Evolutionary conservation across 2,329 filamentous ascomycete genomes (phyloP), one percentile per base, ranked within the genome.

Genomic region (Penicillium capsulatum): DNA sequence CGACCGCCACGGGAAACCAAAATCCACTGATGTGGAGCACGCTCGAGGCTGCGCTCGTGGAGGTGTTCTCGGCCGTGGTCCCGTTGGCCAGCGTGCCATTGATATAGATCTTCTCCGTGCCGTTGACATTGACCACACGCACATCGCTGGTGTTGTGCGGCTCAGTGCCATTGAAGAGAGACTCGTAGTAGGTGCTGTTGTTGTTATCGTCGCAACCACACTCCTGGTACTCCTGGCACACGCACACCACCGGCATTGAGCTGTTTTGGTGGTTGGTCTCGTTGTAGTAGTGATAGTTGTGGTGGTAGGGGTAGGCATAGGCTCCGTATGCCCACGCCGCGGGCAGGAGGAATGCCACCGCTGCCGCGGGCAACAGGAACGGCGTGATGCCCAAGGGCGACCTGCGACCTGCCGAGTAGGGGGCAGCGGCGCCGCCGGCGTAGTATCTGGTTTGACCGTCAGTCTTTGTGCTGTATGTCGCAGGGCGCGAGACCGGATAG

Each of bases 161-260:
- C 24, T 59, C 54, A 3, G 60, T 67, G 22, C 68, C 66, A 33
- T 68, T 64, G 45, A 74, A 59, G 1, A 72, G 44, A 9, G 63
- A 59, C 31, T 67, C 53, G 40, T 71, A 58, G 45, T 67, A 71
- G 1, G 65, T 70, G 31, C 53, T 51, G 43, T 73, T 69, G 29
- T 61, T 61, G 45, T 67, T 70, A 28, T 71, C 62, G 40, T 81
- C 79, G 53, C 79, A 83, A 3, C 77, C 76, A 52, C 79, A 83
- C 22, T 70, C 67, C 13, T 58, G 61, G 50, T 74, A 74, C 40
- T 73, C 54, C 44, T 74, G 65, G 55, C 79, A 83, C 26, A 79
- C 55, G 53, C 79, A 83, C 3, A 70, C 61, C 5, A 81, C 72
- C 0, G 76, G 76, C 9, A 74, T 50, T 0, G 68, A 69, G 48